Percentiles rank a stretch among this genome's conserved stretches.
phyloP scores from a whole-genome alignment of 257 asterid genomes.

The Nicotiana obtusifolia region DNA sequence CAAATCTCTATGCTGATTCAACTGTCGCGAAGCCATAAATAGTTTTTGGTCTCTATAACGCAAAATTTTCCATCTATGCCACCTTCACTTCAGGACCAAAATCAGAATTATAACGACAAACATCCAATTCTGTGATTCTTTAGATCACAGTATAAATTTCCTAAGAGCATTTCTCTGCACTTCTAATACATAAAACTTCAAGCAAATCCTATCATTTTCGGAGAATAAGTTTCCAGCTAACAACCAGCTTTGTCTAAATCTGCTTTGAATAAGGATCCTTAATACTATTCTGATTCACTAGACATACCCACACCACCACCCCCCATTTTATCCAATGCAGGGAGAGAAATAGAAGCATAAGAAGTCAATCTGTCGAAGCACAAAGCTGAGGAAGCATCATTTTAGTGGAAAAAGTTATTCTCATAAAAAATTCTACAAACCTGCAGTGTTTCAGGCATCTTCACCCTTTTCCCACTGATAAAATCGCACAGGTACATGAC shows the following conservation, averaged over 20 bases:
- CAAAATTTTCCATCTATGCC: background rate
- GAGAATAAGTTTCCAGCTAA: background rate
- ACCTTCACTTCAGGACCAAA: background rate
- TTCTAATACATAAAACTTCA: background rate
- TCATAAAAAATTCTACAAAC: constrained; percentile 25
- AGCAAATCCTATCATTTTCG: background rate
- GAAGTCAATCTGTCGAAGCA: background rate
- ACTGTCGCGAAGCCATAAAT: background rate
- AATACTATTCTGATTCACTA: background rate
- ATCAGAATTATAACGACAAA: background rate
- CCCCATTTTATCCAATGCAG: background rate
- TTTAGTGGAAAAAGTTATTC: background rate
- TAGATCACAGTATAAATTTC: background rate
- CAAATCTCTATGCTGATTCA: background rate
- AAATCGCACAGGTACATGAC: constrained; percentile 61
- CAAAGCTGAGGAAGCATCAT: constrained; percentile 4
- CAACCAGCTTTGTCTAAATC: background rate
- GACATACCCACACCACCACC: background rate
- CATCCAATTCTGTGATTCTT: background rate
- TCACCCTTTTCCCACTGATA: constrained; percentile 44
- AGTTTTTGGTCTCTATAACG: background rate
- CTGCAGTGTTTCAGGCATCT: constrained; percentile 67
- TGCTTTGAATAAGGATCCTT: background rate
- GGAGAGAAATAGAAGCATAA: background rate
- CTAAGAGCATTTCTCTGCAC: background rate